Evolutionary conservation across 345 rosid genomes (phyloP).

Genomic region (Iberis pinnata): DNA sequence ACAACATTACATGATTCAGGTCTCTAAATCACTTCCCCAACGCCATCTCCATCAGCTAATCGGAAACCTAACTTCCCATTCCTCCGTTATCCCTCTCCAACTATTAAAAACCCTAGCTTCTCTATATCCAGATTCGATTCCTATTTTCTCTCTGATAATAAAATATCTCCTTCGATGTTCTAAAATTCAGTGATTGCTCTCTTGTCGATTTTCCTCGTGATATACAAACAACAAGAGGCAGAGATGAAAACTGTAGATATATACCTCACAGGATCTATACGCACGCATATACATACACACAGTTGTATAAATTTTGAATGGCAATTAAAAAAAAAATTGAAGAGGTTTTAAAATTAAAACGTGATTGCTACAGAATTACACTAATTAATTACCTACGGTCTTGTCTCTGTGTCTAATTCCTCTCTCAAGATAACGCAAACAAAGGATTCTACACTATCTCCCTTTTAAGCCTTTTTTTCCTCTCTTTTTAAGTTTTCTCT

Average conservation of each 20-base stretch:
- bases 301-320: slow-evolving; percentile 1
- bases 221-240: slow-evolving; percentile 29
- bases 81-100: too few species aligned
- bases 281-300: slow-evolving; percentile 4
- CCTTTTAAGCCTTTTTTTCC: not conserved
- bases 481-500: not conserved
- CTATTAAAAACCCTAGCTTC: slow-evolving; percentile 22
- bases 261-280: slow-evolving; percentile 30
- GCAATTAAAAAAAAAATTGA: too few species aligned
- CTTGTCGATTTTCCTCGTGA: slow-evolving; percentile 23
- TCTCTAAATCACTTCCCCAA: slow-evolving; percentile 32
- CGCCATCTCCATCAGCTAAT: slow-evolving; percentile 22
- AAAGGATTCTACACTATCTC: slow-evolving; percentile 10
- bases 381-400: slow-evolving; percentile 12
- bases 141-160: not conserved
- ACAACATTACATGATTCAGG: slow-evolving; percentile 43
- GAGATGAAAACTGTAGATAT: slow-evolving; percentile 29
- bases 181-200: slow-evolving; percentile 25
- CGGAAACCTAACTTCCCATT: slow-evolving; percentile 29
- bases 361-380: not conserved
- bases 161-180: slow-evolving; percentile 15
- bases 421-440: not conserved
- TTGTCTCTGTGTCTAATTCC: not conserved
- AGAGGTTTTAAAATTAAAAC: slow-evolving; percentile 10
- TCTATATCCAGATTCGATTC: slow-evolving; percentile 22